These are phyloP conservation scores for Lycium ferocissimum DNA, from an alignment of 257 asterid species.

Conservation along the genomic window DNA sequence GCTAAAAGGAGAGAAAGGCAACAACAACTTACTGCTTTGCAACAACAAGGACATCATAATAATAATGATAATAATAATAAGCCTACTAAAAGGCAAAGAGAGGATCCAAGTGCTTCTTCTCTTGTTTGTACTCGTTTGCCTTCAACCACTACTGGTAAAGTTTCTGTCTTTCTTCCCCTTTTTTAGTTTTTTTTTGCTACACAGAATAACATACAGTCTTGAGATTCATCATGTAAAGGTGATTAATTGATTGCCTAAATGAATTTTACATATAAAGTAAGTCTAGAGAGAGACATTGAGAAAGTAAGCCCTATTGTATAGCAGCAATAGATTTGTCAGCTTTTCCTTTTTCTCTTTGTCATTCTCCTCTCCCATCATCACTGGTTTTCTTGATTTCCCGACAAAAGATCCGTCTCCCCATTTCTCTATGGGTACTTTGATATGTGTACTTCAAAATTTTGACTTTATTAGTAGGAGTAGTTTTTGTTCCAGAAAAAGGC, in stretches of 20 bases:
- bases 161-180: not conserved
- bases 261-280: slow-evolving; percentile 16
- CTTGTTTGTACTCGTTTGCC: slow-evolving; percentile 27
- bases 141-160: slow-evolving; percentile 21
- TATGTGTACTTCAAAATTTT: no score
- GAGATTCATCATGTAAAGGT: slow-evolving; percentile 21
- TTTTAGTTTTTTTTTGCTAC: not conserved
- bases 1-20: slow-evolving; percentile 63
- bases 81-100: slow-evolving; percentile 45
- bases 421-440: not conserved
- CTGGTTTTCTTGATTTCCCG: slow-evolving; percentile 45
- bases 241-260: slow-evolving; percentile 2
- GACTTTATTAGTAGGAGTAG: no score
- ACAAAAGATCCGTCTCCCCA: not conserved
- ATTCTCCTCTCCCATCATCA: slow-evolving; percentile 29
- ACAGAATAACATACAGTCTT: not conserved
- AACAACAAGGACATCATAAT: slow-evolving; percentile 18
- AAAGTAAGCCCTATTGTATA: not conserved
- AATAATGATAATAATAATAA: slow-evolving; percentile 10
- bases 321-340: slow-evolving; percentile 34
- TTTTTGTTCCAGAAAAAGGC: no score
- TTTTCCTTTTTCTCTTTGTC: slow-evolving; percentile 36
- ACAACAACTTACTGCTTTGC: slow-evolving; percentile 37
- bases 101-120: slow-evolving; percentile 35
- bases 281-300: slow-evolving; percentile 6